phyloP scores from a whole-genome alignment of 495 filamentous ascomycete species.

The Tuber borchii region DNA sequence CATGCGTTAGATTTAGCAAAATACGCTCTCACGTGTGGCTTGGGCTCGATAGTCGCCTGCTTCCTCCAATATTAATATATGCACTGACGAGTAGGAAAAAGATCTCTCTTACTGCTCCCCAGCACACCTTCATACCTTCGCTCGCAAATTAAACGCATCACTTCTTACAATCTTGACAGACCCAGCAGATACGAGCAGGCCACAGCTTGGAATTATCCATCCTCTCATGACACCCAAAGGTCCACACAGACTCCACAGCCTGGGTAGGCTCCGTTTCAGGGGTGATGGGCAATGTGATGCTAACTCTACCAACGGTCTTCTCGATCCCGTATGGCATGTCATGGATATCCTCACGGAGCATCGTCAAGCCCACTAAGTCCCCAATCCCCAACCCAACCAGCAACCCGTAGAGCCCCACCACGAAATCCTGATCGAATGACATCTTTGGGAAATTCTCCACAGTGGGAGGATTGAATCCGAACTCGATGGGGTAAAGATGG shows the following conservation, averaged over 20 bases:
- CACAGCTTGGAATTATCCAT: slow-evolving; percentile 35
- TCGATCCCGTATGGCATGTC: slow-evolving; percentile 21
- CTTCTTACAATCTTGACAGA: slow-evolving; percentile 37
- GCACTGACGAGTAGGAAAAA: background rate
- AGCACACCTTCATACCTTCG: background rate
- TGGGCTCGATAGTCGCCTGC: background rate
- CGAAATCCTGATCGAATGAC: slow-evolving; percentile 26
- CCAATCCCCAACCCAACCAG: slow-evolving; percentile 23
- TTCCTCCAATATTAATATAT: background rate
- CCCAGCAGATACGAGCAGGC: slow-evolving; percentile 41
- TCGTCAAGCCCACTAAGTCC: slow-evolving; percentile 33
- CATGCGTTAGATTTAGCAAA: background rate
- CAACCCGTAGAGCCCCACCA: slow-evolving; percentile 32
- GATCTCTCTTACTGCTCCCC: background rate
- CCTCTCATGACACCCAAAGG: slow-evolving; percentile 39
- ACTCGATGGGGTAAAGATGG: slow-evolving; percentile 37
- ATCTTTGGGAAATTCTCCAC: slow-evolving; percentile 21
- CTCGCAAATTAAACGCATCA: background rate
- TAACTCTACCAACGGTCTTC: slow-evolving; percentile 37
- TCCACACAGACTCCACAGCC: slow-evolving; percentile 35
- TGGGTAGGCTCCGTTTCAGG: slow-evolving; percentile 8
- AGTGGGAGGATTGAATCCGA: slow-evolving; percentile 28
- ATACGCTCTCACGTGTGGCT: background rate
- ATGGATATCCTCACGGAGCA: slow-evolving; percentile 25
- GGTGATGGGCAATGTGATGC: slow-evolving; percentile 30